Base-by-base conservation (phyloP, 768 basidiomycete genomes). In the Lactarius vividus region DNA sequence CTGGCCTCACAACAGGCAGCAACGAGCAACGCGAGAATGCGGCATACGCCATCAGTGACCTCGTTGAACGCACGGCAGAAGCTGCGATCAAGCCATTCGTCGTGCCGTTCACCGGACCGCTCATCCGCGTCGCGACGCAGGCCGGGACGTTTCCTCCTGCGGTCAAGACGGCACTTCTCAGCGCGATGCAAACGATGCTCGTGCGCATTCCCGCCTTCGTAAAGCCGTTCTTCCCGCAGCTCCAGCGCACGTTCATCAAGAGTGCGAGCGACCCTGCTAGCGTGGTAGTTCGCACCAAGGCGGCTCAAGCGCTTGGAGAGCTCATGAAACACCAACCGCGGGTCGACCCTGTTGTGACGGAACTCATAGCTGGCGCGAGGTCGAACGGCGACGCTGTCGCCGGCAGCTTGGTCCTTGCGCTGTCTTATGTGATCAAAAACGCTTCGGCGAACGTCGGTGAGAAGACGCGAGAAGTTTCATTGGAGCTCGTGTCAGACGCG, bases 201-300 rank as follows among this genome's bases (percentile, higher is more conserved):
- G 86, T 88, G 68, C 83, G 85, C 54, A 95, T 97, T 28, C 95
- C 96, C 0, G 79, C 82, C 4, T 92, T 96, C 70, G 94, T 98
- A 71, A 93, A 92, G 75, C 96, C 96, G 3, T 98, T 98, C 88
- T 98, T 98, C 84, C 97, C 96, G 2, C 97, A 98, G 72, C 78
- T 98, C 39, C 96, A 98, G 72, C 86, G 96, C 39, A 98, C 95
- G 0, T 98, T 98, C 72, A 91, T 97, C 74, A 98, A 98, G 79
- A 91, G 94, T 53, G 83, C 90, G 2, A 85, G 89, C 63, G 96
- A 98, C 74, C 76, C 88, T 9, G 82, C 88, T 2, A 93, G 91
- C 68, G 78, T 84, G 0, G 84, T 85, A 18, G 93, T 98, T 29
- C 86, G 96, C 59, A 87, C 81, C 65, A 86, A 86, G 61, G 95